These are phyloP conservation scores for Zymoseptoria tritici DNA, from an alignment of 2,329 filamentous ascomycete genomes.

Conservation along the genomic window DNA sequence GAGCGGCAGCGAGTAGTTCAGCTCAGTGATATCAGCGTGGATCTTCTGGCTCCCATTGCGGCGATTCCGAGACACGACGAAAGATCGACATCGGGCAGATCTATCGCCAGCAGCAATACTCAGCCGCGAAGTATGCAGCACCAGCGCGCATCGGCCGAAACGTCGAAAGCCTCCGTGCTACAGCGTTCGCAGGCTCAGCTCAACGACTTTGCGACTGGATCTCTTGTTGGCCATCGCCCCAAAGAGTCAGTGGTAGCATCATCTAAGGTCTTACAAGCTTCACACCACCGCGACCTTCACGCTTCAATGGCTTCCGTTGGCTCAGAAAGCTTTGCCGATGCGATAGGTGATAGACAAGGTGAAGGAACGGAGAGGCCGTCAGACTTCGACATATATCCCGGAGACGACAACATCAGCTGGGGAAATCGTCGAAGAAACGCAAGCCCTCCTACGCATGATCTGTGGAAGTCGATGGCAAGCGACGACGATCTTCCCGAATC, in stretches of 20 bases:
- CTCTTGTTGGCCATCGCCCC: background rate
- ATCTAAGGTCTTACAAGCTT: background rate
- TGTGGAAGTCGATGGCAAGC: slow-evolving; percentile 28
- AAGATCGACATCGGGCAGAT: slow-evolving; percentile 11
- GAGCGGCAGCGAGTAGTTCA: slow-evolving; percentile 7
- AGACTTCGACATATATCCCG: slow-evolving; percentile 27
- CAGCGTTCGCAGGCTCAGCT: background rate
- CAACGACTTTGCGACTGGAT: background rate
- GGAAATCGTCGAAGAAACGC: slow-evolving; percentile 25
- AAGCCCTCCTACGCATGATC: slow-evolving; percentile 19
- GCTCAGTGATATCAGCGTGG: slow-evolving; percentile 21
- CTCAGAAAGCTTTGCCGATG: slow-evolving; percentile 37
- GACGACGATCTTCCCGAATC: slow-evolving; percentile 27
- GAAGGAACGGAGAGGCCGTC: slow-evolving; percentile 28
- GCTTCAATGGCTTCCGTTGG: slow-evolving; percentile 17
- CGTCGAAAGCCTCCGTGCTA: background rate
- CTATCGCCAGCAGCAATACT: background rate
- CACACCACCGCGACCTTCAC: background rate
- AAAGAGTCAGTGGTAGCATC: background rate
- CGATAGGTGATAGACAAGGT: slow-evolving; percentile 11
- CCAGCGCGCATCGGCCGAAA: slow-evolving; percentile 1
- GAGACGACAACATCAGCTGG: slow-evolving; percentile 33
- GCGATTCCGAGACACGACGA: slow-evolving; percentile 15
- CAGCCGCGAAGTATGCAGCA: background rate
- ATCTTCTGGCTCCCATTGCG: slow-evolving; percentile 20